Evolutionary conservation across 140 eudicot species (phyloP).

Genomic region (Oenanthe javanica): DNA sequence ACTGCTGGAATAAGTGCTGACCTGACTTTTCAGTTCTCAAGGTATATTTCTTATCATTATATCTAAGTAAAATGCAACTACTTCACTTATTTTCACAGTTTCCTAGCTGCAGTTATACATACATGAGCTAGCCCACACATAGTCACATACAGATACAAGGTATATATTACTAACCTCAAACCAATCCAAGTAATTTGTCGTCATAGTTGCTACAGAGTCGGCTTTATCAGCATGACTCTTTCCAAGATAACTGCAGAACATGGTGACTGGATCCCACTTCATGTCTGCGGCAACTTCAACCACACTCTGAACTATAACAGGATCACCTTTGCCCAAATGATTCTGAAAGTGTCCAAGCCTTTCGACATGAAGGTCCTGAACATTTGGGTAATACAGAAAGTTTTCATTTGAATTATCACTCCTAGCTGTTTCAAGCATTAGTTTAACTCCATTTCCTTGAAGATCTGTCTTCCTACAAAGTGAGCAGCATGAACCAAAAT

Average conservation of each 20-base stretch:
- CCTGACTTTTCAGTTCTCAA: neutral
- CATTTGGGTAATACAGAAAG: conserved; percentile 44
- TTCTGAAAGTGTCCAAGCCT: conserved; percentile 64
- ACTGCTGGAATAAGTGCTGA: neutral
- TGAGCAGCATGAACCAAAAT: conserved; percentile 35
- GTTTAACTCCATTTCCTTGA: conserved; percentile 21
- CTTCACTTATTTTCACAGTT: neutral
- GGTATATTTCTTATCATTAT: neutral
- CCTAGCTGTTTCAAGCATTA: conserved; percentile 22
- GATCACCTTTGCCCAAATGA: conserved; percentile 92
- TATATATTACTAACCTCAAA: conserved; percentile 48
- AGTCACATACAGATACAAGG: neutral
- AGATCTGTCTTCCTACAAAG: conserved; percentile 32
- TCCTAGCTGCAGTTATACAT: neutral
- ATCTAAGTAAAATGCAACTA: neutral
- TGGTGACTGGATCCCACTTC: conserved; percentile 77
- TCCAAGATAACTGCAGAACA: conserved; percentile 67
- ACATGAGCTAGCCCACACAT: neutral
- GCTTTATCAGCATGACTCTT: conserved; percentile 16
- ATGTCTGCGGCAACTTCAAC: conserved; percentile 33
- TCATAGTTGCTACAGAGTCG: conserved; percentile 11
- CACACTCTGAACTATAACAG: conserved; percentile 58
- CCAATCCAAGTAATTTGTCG: conserved; percentile 55
- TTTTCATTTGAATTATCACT: conserved; percentile 30
- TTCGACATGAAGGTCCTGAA: conserved; percentile 39